These are phyloP conservation scores for Nakataea oryzae DNA, from an alignment of 2,329 filamentous ascomycete genomes.

Conservation along the genomic window DNA sequence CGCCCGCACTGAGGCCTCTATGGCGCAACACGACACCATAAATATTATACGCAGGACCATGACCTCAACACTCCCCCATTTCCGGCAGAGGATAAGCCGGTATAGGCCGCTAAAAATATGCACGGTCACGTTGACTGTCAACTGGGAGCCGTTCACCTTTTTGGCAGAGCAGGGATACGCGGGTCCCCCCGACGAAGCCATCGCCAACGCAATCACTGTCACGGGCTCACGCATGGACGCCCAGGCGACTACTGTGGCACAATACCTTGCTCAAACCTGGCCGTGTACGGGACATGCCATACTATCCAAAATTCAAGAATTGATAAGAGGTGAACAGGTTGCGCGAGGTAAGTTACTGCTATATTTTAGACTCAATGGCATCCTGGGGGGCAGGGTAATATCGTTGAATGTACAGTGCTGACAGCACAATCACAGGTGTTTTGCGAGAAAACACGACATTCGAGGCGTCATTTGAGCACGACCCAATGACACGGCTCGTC, in stretches of 20 bases:
- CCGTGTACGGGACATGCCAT: background rate
- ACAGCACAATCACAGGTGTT: background rate
- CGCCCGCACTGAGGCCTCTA: background rate
- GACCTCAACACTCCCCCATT: background rate
- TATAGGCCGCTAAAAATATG: background rate
- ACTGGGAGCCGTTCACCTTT: background rate
- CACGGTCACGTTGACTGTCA: background rate
- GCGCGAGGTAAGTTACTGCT: background rate
- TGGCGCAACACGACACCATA: background rate
- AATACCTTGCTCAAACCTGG: background rate
- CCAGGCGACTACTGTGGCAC: background rate
- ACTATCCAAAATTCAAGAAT: background rate
- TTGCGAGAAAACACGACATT: background rate
- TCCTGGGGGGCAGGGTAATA: background rate
- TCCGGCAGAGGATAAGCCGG: background rate
- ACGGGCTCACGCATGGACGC: background rate
- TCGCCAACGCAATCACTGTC: background rate
- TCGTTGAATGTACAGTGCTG: no score
- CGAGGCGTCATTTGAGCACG: background rate
- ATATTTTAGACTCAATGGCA: background rate
- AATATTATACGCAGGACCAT: background rate
- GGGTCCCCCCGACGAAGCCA: background rate
- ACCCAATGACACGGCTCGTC: background rate
- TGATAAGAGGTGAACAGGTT: background rate
- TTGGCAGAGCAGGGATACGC: background rate